Evolutionary conservation across 345 rosid genomes (phyloP), one percentile per base, ranked within the genome.

Genomic region (Linum lewisii): DNA sequence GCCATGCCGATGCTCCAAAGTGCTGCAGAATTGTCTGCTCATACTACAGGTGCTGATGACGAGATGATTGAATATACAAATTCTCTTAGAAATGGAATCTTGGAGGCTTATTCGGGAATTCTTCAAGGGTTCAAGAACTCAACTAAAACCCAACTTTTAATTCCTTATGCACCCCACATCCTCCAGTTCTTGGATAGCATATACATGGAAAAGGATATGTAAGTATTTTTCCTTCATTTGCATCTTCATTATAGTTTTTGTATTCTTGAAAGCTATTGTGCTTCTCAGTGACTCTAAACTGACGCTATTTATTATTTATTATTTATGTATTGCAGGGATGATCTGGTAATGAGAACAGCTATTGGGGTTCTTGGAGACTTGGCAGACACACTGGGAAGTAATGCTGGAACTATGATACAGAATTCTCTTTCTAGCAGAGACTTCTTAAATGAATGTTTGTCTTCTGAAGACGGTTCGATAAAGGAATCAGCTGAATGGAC

Each of bases 1-100:
- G 81, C 88, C 23, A 81, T 85, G 92, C 85, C 92, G 21, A 81
- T 81, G 81, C 92, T 85, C 56, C 88, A 85, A 64, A 79, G 82
- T 26, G 92, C 92, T 8, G 92, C 88, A 0, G 92, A 85, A 36
- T 62, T 85, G 68, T 85, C 92, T 38, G 77, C 86, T n/a, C 88
- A 70, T 51, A 62, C 77, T 16, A 59, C 84, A 58, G 77, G 75
- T 69, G 85, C 73, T 16, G 92, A 85, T 68, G 92, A 85, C 67
- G 92, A 85, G 63, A 73, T 85, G 88, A 74, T 71, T 0, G 92
- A 85, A 62, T 82, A 85, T 74, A 81, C 88, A 51, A 85, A 85
- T 69, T 79, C 86, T 15, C 57, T 85, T 68, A 75, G 92, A 65
- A 85, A 81, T 38, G 88, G 92, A 58, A 85, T 85, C 54, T 73